Base-by-base conservation (phyloP, 345 rosid species). In the Boechera retrofracta region DNA sequence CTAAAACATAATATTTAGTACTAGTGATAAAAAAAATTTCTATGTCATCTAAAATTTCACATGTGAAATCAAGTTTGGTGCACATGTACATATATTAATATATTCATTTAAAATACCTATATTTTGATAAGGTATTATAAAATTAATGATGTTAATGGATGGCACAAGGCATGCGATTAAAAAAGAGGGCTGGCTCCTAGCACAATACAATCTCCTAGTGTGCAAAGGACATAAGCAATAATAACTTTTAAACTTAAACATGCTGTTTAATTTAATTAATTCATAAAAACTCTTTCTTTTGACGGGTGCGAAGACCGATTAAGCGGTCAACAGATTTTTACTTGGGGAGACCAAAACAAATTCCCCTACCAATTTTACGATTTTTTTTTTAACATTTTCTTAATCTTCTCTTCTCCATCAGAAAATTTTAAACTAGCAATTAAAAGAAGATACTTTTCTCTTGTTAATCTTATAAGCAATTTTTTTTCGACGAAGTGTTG, bases 311-410 rank as follows among this genome's bases (percentile, higher is more conserved):
- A 79, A 83, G 67, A 69, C 79, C 88, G 69, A 87, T 72, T 85
- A 70, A 72, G 69, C 65, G 79, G 90, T 87, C 91, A 87, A 87
- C 91, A 85, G 51, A 94, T 90, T 85, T 90, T 82, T 86, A 85
- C 95, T 89, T 78, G 96, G 92, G 86, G 86, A 82, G 62, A 81
- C 86, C 80, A 91, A 78, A 85, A 87, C 83, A 74, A 74, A 79
- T 65, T 24, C 73, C 83, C 84, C 73, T 75, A 64, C 65, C 67
- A 66, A 72, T 73, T 74, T 80, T 52, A 71, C 44, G 4, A 36
- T 64, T 38, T 31, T 13, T 31, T 33, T 32, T 26, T 1, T 36
- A 2, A 8, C 0, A 0, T 11, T 52, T 41, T 63, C 21, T 52
- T 15, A 31, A 35, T 41, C 10, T 63, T 53, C 3, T 31, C 11